Evolutionary conservation across 768 basidiomycete genomes (phyloP).

Genomic region (Psilocybe azurescens): DNA sequence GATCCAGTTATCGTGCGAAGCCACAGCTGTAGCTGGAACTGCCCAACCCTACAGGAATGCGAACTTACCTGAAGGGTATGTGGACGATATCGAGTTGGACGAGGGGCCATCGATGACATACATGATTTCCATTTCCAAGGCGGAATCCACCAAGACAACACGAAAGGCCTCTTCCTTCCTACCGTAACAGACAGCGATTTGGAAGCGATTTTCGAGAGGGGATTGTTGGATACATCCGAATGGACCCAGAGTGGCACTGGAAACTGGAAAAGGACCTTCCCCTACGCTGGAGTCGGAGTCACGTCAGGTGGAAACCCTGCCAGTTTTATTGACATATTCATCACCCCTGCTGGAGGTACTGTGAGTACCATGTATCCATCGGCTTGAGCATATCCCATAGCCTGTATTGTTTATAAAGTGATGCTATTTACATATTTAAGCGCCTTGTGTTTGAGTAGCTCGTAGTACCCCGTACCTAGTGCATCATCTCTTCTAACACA

Average conservation of each 20-base stretch:
- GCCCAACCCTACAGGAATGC: constrained; percentile 1
- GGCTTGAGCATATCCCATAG: constrained; percentile 13
- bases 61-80: constrained; percentile 5
- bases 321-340: background rate
- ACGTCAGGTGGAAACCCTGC: background rate
- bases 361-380: constrained; percentile 11
- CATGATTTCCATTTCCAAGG: background rate
- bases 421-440: too few species aligned
- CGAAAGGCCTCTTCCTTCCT: constrained; percentile 5
- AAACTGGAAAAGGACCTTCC: constrained; percentile 3
- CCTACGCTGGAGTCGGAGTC: constrained; percentile 1
- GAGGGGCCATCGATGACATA: constrained; percentile 1
- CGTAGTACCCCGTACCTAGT: too few species aligned
- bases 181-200: background rate
- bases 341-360: constrained; percentile 3
- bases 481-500: too few species aligned
- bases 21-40: background rate
- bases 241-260: background rate
- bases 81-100: constrained; percentile 1
- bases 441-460: too few species aligned
- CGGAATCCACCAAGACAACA: background rate
- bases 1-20: background rate
- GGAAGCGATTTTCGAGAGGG: constrained; percentile 6
- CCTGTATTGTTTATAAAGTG: too few species aligned
- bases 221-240: background rate